Evolutionary conservation across 345 rosid species (phyloP), one percentile per base, ranked within the genome.

Genomic region (Ceriops zippeliana): DNA sequence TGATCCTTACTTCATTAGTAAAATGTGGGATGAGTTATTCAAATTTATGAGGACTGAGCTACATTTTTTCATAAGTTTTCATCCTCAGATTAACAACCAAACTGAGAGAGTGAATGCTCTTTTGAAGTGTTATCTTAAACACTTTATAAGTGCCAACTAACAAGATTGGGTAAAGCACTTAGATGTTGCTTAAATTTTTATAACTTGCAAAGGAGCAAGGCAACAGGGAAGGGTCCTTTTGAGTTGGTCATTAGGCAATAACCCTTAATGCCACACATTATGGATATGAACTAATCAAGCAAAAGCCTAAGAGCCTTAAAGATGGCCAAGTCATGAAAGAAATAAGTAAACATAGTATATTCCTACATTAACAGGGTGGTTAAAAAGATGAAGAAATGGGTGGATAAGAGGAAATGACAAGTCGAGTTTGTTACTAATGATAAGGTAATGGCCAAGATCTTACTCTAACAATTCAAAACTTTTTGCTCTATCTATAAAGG

Each of bases 191-290:
- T 21, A 72, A 62, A 64, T 77, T 35, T 77, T 2, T 37, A 52
- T 22, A 69, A 69, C n/a, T 27, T 78, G 0, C 30, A 53, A 0
- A 2, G 7, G 52, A 68, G 27, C 7, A 51, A 69, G 47, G 6
- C 37, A 0, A 65, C 35, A 0, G 0, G 3, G 0, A 0, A 0
- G 0, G 49, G 32, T 15, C 61, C 32, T 0, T 58, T 58, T 3
- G 24, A 64, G 51, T 5, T 65, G 1, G 21, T 8, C 0, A 67
- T 1, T 1, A 57, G 70, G 1, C 15, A 66, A 7, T 54, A 67
- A 20, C 68, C 56, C 0, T 1, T 59, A 0, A 75, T 59, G 0
- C 74, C 51, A 0, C 4, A 52, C 0, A 42, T 20, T 0, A 0
- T 71, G 0, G 56, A 21, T 0, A 1, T 5, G 0, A 28, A 47